Base-by-base conservation (phyloP, 495 filamentous ascomycete species). In the Aspergillus cristatus region DNA sequence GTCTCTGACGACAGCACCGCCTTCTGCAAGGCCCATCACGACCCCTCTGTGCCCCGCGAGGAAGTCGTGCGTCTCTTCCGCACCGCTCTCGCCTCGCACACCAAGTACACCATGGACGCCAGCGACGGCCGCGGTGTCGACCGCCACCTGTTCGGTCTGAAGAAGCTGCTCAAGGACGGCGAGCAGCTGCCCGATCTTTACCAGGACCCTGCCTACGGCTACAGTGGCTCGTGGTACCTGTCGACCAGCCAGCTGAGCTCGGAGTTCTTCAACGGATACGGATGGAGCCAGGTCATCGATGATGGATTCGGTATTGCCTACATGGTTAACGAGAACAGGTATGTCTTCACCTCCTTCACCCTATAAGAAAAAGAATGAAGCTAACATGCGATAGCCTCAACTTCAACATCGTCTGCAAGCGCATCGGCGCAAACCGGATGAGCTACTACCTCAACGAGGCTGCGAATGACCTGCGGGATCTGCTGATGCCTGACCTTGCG, bases 201-300 rank as follows among this genome's bases (percentile, higher is more conserved):
- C 70, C 71, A 81, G 62, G 93, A 99, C 57, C 84, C 88, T 1
- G 80, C 87, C 20, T 97, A 73, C 60, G 49, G 63, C 7, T 99
- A 99, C 69, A 86, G 80, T 34, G 67, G 71, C 55, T 87, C 76
- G 18, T 99, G 93, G 93, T 95, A 76, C 65, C 62, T 99, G 43
- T 86, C 79, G 18, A 86, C 80, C 24, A 82, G 75, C 48, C 93
- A 99, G 73, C 64, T 99, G 55, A 89, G 82, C 65, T 86, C 80
- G 18, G 93, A 99, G 72, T 94, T 78, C 70, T 99, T 97, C 71
- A 97, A 99, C 57, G 93, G 93, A 12, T 99, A 99, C 67, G 93
- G 93, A 20, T 99, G 93, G 93, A 93, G 86, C 54, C 90, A 99
- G 74, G 93, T 99, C 14, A 82, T 97, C 40, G 90, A 97, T 56